phyloP scores from a whole-genome alignment of 495 filamentous ascomycete species.

The Aspergillus kassunensis region DNA sequence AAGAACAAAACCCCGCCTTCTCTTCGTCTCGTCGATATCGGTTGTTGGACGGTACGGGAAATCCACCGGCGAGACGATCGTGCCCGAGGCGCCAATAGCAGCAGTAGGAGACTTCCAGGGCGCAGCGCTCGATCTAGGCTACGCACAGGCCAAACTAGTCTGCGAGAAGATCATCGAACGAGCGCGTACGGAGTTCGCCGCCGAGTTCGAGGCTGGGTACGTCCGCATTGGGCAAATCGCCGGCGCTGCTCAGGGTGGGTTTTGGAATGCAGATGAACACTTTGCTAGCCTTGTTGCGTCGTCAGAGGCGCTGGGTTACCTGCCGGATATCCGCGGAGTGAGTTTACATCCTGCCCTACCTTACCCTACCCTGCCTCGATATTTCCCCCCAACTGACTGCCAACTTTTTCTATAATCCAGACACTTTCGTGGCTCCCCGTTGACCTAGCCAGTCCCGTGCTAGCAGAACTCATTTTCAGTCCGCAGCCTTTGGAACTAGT shows the following conservation, averaged over 20 bases:
- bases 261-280: constrained; percentile 50
- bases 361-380: too few relatives aligned
- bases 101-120: too few relatives aligned
- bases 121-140: too few relatives aligned
- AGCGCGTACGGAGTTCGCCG: constrained; percentile 38
- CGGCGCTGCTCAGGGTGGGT: constrained; percentile 43
- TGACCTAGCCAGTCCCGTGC: constrained; percentile 35
- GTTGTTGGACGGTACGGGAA: constrained; percentile 29
- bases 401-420: too few relatives aligned
- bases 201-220: constrained; percentile 36
- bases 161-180: constrained; percentile 48
- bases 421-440: constrained; percentile 54
- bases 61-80: constrained; percentile 2
- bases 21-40: constrained; percentile 53
- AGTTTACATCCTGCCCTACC: too few relatives aligned
- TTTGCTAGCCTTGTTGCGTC: constrained; percentile 48
- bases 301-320: constrained; percentile 35
- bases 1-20: constrained; percentile 32
- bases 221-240: constrained; percentile 47
- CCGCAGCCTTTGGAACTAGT: constrained; percentile 28
- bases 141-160: constrained; percentile 44
- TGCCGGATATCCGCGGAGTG: constrained; percentile 44
- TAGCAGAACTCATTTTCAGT: constrained; percentile 32
- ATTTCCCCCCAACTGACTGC: too few relatives aligned
- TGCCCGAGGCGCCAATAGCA: constrained; percentile 1